Conservation (phyloP, 169 alveolate species). For the Babesia divergens region DNA sequence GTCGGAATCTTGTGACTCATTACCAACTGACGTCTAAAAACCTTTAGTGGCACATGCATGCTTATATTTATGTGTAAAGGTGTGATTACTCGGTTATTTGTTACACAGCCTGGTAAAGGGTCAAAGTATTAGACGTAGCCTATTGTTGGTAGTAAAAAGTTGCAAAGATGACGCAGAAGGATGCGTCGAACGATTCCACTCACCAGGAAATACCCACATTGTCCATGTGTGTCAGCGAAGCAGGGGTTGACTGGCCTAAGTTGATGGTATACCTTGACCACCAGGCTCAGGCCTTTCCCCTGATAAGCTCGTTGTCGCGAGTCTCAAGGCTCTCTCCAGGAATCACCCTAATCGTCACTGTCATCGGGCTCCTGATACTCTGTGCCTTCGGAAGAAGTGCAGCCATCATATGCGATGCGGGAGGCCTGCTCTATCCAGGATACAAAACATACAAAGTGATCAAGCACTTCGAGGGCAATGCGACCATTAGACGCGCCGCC, state of each 20-base stretch:
- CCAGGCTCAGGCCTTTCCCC: slow-evolving; percentile 47
- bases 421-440: slow-evolving; percentile 60
- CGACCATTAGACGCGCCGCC: slow-evolving; percentile 18
- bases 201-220: background rate
- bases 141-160: too few relatives aligned
- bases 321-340: slow-evolving; percentile 50
- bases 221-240: background rate
- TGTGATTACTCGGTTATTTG: too few relatives aligned
- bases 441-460: slow-evolving; percentile 63
- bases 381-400: slow-evolving; percentile 29
- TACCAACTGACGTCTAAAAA: too few relatives aligned
- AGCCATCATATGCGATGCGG: slow-evolving; percentile 51
- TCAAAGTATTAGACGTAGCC: too few relatives aligned
- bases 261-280: slow-evolving; percentile 38
- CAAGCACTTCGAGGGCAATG: slow-evolving; percentile 31
- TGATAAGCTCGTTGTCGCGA: slow-evolving; percentile 17
- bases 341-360: background rate
- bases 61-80: too few relatives aligned
- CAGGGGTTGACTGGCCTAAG: slow-evolving; percentile 13
- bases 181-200: too few relatives aligned
- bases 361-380: slow-evolving; percentile 1
- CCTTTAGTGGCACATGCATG: too few relatives aligned
- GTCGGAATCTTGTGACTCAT: too few relatives aligned
- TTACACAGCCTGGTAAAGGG: too few relatives aligned
- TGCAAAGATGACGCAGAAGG: too few relatives aligned